Conservation (phyloP, 805 yeast species). For the Schizosaccharomyces osmophilus region DNA sequence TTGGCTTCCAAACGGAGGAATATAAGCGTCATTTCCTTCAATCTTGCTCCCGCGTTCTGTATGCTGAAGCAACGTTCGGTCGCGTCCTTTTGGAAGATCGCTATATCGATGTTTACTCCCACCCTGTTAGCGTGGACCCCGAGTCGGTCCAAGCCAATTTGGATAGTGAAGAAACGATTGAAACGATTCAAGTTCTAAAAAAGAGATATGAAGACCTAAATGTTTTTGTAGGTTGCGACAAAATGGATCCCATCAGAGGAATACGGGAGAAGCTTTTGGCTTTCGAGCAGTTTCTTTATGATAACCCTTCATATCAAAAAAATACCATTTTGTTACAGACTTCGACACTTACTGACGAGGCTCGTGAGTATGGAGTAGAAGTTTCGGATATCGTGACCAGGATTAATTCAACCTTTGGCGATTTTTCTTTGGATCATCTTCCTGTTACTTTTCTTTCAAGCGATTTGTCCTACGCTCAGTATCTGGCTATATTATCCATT, state of each 20-base stretch:
- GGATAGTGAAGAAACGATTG: conserved; percentile 12
- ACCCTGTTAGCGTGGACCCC: conserved; percentile 21
- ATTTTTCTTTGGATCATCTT: conserved; percentile 49
- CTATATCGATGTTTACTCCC: conserved; percentile 15
- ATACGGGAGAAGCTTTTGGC: conserved; percentile 69
- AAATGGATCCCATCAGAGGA: conserved; percentile 69
- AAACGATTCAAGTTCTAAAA: conserved; percentile 44
- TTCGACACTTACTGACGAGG: conserved; percentile 31
- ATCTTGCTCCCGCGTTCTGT: conserved; percentile 59
- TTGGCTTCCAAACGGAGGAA: conserved; percentile 78
- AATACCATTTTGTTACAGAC: conserved; percentile 62
- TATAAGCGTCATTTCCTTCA: conserved; percentile 84
- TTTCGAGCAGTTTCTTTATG: conserved; percentile 49
- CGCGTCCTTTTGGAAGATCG: conserved; percentile 28
- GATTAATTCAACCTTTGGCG: conserved; percentile 47
- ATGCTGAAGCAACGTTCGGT: conserved; percentile 66
- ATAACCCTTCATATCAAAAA: conserved; percentile 46
- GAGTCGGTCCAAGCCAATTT: conserved; percentile 27
- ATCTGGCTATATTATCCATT: conserved; percentile 59
- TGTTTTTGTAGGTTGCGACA: conserved; percentile 69
- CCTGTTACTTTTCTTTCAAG: conserved; percentile 60
- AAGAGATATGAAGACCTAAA: conserved; percentile 54
- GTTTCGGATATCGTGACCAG: conserved; percentile 57
- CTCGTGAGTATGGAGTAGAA: conserved; percentile 42
- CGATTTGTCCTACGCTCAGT: conserved; percentile 73